Evolutionary conservation across 148 eudicot genomes (phyloP).

Genomic region (Rhododendron ferrugineum): DNA sequence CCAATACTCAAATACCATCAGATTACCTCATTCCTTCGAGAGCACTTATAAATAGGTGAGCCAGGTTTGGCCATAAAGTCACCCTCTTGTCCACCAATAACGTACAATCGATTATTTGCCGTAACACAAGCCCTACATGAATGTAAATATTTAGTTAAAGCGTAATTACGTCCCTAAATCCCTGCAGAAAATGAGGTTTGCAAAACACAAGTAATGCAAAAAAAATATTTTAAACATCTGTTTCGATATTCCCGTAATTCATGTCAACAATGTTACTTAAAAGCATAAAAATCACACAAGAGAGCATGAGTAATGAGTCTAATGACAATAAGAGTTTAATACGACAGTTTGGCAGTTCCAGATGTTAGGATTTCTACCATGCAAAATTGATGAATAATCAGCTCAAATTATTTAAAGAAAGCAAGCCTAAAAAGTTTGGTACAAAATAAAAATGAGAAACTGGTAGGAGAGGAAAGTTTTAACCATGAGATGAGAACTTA

Average conservation of each 20-base stretch:
- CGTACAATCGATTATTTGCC: slow-evolving; percentile 63
- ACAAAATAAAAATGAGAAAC: not conserved
- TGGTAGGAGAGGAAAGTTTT: not conserved
- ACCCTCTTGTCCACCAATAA: slow-evolving; percentile 99
- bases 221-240: not conserved
- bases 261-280: not conserved
- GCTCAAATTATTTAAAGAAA: not conserved
- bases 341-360: not conserved
- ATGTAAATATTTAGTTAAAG: not conserved
- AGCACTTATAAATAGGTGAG: slow-evolving; percentile 96
- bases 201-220: not conserved
- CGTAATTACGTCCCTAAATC: not conserved
- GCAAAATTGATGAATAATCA: not conserved
- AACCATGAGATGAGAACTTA: not conserved
- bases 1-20: slow-evolving; percentile 1
- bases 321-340: not conserved
- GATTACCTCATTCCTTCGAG: slow-evolving; percentile 84
- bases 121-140: slow-evolving; percentile 76
- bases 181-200: not conserved
- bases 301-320: not conserved
- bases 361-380: not conserved
- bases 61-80: slow-evolving; percentile 99
- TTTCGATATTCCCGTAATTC: not conserved
- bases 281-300: not conserved
- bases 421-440: not conserved